Conservation (phyloP, 306 rosid species). For the Gillenia trifoliata region DNA sequence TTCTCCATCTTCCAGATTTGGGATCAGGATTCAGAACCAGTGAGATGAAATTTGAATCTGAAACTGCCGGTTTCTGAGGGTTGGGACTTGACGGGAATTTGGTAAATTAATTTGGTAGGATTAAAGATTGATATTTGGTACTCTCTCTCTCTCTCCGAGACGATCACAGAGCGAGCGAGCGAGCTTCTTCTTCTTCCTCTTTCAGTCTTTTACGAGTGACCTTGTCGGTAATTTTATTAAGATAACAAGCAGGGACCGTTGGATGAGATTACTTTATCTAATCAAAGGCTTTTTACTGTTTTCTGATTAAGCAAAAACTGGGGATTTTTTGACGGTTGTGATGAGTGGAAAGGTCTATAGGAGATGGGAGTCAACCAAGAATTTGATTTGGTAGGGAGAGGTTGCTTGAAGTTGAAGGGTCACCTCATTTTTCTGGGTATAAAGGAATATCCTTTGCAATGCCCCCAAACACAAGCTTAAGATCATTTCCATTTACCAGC, state of each 20-base stretch:
- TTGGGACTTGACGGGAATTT: constrained; percentile 16
- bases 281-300: not conserved
- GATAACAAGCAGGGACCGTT: not conserved
- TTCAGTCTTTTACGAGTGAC: not conserved
- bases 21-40: not conserved
- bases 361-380: too few relatives aligned
- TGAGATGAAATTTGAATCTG: constrained; percentile 19
- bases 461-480: too few relatives aligned
- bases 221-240: not conserved
- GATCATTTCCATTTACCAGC: too few relatives aligned
- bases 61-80: constrained; percentile 11
- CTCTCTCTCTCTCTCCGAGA: not conserved
- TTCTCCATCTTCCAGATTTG: constrained; percentile 54
- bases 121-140: not conserved
- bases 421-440: too few relatives aligned
- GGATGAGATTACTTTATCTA: not conserved
- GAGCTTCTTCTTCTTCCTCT: not conserved
- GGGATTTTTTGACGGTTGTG: not conserved
- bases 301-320: not conserved
- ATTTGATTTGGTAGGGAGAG: too few relatives aligned
- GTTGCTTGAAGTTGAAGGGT: too few relatives aligned
- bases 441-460: too few relatives aligned
- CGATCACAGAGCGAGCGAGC: not conserved
- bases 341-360: not conserved
- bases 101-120: constrained; percentile 17